A percentile compares a stretch with the other conserved stretches of the same genome.
Evolutionary conservation across 2,329 filamentous ascomycete genomes (phyloP).

Genomic region (Diaporthe ampelina): DNA sequence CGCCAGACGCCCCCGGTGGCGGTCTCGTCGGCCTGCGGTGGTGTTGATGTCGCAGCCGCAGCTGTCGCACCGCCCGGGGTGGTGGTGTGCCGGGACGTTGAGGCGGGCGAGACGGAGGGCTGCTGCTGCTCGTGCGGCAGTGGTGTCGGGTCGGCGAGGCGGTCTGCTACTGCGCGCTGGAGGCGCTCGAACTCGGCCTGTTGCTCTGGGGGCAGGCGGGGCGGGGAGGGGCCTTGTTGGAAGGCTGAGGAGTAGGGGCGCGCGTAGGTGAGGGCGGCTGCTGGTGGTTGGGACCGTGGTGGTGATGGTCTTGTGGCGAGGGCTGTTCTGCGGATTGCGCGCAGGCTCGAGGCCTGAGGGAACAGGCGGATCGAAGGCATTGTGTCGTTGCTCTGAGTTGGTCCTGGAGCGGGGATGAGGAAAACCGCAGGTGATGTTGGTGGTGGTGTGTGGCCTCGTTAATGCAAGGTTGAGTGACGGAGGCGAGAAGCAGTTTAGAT

Average conservation of each 20-base stretch:
- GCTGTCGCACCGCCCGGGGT: conserved; percentile 46
- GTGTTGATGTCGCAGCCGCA: conserved; percentile 37
- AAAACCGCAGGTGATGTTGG: background rate
- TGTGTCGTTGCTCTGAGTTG: background rate
- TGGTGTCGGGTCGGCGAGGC: conserved; percentile 53
- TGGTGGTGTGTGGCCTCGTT: background rate
- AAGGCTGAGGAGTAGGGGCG: conserved; percentile 58
- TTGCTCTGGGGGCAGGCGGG: conserved; percentile 87
- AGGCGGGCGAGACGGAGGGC: conserved; percentile 43
- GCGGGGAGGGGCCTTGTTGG: conserved; percentile 76
- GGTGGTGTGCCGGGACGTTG: conserved; percentile 47
- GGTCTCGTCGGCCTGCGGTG: conserved; percentile 59
- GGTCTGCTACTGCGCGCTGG: conserved; percentile 72
- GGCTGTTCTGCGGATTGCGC: conserved; percentile 12
- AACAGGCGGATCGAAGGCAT: conserved; percentile 37
- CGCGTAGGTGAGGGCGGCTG: conserved; percentile 26
- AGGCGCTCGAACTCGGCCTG: conserved; percentile 93
- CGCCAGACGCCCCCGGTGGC: conserved; percentile 76
- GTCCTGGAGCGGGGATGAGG: background rate
- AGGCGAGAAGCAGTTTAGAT: background rate
- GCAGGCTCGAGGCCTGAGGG: background rate
- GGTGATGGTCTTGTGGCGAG: background rate
- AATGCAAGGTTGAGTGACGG: background rate
- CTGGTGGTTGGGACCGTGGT: background rate
- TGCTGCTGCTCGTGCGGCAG: conserved; percentile 46